Percentiles rank a stretch among this genome's conserved stretches.
Conservation (phyloP, 345 rosid genomes). For the Erysimum cheiranthoides region DNA sequence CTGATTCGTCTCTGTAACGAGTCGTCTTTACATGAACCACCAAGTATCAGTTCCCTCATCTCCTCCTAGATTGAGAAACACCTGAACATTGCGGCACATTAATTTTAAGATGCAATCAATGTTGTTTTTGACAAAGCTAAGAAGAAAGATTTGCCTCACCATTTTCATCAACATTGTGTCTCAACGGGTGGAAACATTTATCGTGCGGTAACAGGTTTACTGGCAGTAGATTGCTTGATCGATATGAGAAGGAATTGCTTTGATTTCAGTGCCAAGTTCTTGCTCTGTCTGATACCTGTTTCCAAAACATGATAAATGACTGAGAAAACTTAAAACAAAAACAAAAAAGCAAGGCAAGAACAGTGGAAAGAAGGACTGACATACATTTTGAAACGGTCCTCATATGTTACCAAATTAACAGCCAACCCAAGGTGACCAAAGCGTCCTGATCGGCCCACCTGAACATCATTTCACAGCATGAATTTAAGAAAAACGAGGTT, state of each 20-base stretch:
- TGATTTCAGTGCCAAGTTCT: constrained; percentile 99
- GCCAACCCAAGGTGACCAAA: constrained; percentile 99
- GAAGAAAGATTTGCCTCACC: constrained; percentile 26
- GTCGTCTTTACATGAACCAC: constrained; percentile 36
- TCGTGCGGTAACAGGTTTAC: constrained; percentile 44
- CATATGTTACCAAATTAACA: constrained; percentile 97
- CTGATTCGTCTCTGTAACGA: constrained; percentile 14
- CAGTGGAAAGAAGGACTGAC: background rate
- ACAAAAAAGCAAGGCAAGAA: background rate
- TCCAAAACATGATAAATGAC: constrained; percentile 11
- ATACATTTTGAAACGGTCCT: constrained; percentile 98
- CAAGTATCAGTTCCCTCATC: constrained; percentile 2
- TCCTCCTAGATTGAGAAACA: constrained; percentile 16
- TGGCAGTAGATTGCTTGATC: constrained; percentile 95
- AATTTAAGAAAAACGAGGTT: constrained; percentile 5
- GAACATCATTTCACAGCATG: constrained; percentile 20
- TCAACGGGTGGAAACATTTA: constrained; percentile 21
- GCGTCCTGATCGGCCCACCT: constrained; percentile 99
- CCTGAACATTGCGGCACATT: constrained; percentile 20
- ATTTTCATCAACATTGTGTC: constrained; percentile 26
- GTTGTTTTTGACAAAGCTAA: constrained; percentile 16
- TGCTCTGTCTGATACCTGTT: constrained; percentile 99
- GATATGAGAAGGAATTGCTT: constrained; percentile 95
- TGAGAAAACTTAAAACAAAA: background rate
- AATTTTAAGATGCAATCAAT: background rate